phyloP scores from a whole-genome alignment of 495 filamentous ascomycete genomes.

The Xylaria flabelliformis region DNA sequence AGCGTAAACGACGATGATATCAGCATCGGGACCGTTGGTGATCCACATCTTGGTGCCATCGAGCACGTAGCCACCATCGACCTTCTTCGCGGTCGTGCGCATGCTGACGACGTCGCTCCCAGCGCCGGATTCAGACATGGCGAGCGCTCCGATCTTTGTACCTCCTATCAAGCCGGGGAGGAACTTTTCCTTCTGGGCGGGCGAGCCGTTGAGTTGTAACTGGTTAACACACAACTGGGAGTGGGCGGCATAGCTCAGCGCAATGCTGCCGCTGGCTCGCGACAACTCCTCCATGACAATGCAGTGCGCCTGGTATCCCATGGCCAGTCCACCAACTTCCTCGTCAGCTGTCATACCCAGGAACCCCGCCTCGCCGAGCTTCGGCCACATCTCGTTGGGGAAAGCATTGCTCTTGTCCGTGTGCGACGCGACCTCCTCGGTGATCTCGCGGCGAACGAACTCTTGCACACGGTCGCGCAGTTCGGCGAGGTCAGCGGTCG shows the following conservation, averaged over 20 bases:
- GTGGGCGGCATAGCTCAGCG: conserved; percentile 90
- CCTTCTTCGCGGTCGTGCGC: conserved; percentile 80
- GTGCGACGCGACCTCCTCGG: conserved; percentile 78
- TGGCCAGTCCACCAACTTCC: conserved; percentile 84
- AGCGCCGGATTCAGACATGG: conserved; percentile 93
- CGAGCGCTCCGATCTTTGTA: conserved; percentile 83
- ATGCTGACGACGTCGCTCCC: conserved; percentile 96
- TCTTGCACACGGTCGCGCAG: conserved; percentile 91
- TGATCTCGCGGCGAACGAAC: conserved; percentile 84
- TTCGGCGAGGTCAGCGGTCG: conserved; percentile 77
- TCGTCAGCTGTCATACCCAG: conserved; percentile 95
- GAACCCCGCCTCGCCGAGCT: conserved; percentile 89
- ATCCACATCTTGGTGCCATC: conserved; percentile 99
- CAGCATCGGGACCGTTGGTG: conserved; percentile 94
- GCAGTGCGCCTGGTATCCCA: conserved; percentile 98
- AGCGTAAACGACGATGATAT: conserved; percentile 90
- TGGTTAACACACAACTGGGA: conserved; percentile 98
- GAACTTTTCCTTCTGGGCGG: conserved; percentile 77
- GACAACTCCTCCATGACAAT: conserved; percentile 91
- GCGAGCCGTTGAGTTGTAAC: conserved; percentile 84
- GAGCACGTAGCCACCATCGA: conserved; percentile 84
- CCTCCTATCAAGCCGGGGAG: conserved; percentile 85
- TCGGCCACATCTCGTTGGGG: conserved; percentile 89
- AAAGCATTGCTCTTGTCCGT: conserved; percentile 91
- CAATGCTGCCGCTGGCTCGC: conserved; percentile 77